Evolutionary conservation across 1,284 basidiomycete genomes (phyloP).

Genomic region (Pisolithus thermaeus): DNA sequence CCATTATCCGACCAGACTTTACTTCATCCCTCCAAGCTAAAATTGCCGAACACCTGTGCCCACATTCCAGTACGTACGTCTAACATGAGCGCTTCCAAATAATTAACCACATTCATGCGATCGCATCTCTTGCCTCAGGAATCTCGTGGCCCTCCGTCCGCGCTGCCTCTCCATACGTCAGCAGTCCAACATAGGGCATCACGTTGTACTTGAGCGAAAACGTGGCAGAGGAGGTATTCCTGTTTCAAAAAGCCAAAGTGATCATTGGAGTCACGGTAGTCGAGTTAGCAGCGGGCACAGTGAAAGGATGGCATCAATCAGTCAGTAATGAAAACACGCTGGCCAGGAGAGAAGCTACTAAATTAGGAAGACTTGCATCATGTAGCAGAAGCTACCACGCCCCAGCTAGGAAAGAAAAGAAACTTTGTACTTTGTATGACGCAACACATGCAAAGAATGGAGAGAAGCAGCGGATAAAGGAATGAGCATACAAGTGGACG

Average conservation of each 20-base stretch:
- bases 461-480: not conserved
- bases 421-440: constrained; percentile 2
- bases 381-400: not conserved
- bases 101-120: constrained; percentile 16
- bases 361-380: not conserved
- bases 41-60: not conserved
- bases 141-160: constrained; percentile 54
- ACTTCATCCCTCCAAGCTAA: not conserved
- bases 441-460: not conserved
- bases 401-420: not conserved
- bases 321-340: not conserved
- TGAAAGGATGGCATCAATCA: constrained; percentile 1
- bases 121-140: constrained; percentile 37
- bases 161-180: constrained; percentile 73
- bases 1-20: not conserved
- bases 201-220: constrained; percentile 84
- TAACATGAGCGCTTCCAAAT: not conserved
- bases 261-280: not conserved
- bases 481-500: not conserved
- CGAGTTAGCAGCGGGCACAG: constrained; percentile 5
- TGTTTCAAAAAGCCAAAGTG: constrained; percentile 22
- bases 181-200: constrained; percentile 82
- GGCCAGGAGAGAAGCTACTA: not conserved
- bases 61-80: not conserved
- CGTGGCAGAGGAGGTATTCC: constrained; percentile 57